These are phyloP conservation scores for Candolleomyces aberdarensis DNA, from an alignment of 768 basidiomycete species.

Conservation along the genomic window DNA sequence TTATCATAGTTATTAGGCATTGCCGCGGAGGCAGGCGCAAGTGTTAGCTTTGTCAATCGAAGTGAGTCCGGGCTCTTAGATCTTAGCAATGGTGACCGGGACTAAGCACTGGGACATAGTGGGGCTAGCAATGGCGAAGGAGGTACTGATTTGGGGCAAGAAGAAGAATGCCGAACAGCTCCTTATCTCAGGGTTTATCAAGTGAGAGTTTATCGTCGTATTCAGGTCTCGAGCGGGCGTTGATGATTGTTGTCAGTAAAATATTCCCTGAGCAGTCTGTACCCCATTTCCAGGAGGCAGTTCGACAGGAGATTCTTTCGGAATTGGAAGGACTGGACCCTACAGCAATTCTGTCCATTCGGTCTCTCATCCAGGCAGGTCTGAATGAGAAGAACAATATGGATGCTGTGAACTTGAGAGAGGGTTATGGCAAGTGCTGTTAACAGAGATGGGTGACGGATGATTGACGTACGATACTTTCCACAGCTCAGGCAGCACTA, in stretches of 20 bases:
- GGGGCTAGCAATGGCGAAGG: conserved; percentile 68
- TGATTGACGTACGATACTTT: neutral
- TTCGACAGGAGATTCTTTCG: conserved; percentile 45
- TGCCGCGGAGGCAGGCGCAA: conserved; percentile 65
- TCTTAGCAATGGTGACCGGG: neutral
- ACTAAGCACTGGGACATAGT: conserved; percentile 34
- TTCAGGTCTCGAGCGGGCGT: neutral
- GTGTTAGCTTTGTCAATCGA: conserved; percentile 63
- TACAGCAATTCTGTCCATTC: conserved; percentile 49
- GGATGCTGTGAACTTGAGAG: conserved; percentile 63
- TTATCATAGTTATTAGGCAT: conserved; percentile 42
- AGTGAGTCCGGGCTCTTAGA: conserved; percentile 35
- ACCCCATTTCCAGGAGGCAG: conserved; percentile 51
- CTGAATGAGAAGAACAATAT: conserved; percentile 60
- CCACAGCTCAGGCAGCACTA: conserved; percentile 57
- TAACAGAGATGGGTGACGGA: no score
- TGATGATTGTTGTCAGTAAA: conserved; percentile 35
- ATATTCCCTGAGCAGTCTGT: conserved; percentile 54
- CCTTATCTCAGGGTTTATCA: conserved; percentile 58
- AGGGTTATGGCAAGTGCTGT: conserved; percentile 49
- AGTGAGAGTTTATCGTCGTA: conserved; percentile 37
- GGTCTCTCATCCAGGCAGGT: conserved; percentile 51
- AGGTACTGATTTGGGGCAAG: conserved; percentile 68
- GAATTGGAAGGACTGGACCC: conserved; percentile 60
- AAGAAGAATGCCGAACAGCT: conserved; percentile 61